Evolutionary conservation across 176 grass and related monocot species (phyloP), one percentile per base, ranked within the genome.

Genomic region (Zoysia japonica): DNA sequence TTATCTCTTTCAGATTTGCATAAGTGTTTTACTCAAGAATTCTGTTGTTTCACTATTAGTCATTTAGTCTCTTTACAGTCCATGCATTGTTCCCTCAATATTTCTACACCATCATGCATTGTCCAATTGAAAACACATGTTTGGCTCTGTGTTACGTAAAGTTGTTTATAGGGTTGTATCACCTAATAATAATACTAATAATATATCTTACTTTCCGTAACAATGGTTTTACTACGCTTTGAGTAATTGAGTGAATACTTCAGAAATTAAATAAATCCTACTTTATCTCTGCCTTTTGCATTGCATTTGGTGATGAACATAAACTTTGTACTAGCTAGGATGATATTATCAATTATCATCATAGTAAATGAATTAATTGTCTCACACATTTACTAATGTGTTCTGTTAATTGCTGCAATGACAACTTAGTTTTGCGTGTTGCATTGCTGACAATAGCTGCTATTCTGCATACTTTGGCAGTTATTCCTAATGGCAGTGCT

Each of bases 381-480:
- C 39, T 54, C 45, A 41, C 8, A 11, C 40, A 49, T 64, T 67
- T 68, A 3, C 38, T 60, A 47, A 52, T 6, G 1, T 1, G 1
- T 70, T 47, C 20, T 68, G 11, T 50, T 80, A 67, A 50, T 80
- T 44, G 41, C 3, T 12, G 4, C 3, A 61, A 36, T 35, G 13
- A 19, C 28, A 44, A 67, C 10, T 2, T 48, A 0, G 1, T 59
- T 55, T 75, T 70, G 20, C 5, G 43, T 5, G 38, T 68, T 72
- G 28, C 60, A 56, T 66, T 67, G 56, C 12, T 78, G 65, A 88
- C 3, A 45, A 53, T 40, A 69, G 28, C 67, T 63, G 56, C 8
- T 39, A 65, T 63, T 57, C 61, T 88, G 3, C 35, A 46, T 80
- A 35, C 5, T 12, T 38, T 85, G 47, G n/a, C 82, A 97, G 91